Evolutionary conservation across 163 green algal species (phyloP).

Genomic region (Scenedesmus sp.): DNA sequence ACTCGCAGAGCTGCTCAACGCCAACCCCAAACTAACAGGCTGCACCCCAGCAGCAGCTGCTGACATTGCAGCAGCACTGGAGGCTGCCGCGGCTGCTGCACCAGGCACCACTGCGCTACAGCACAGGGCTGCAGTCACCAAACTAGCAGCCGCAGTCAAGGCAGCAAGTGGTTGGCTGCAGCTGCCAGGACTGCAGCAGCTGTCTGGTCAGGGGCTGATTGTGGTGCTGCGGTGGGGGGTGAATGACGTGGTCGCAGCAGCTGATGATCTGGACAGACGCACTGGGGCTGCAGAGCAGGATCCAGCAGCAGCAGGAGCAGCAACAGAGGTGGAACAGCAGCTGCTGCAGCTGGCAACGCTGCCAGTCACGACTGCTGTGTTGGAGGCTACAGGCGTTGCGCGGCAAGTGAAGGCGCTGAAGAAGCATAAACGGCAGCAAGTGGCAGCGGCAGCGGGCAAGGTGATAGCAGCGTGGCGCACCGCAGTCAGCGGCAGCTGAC

Average conservation of each 20-base stretch:
- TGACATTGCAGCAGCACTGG: slow-evolving; percentile 1
- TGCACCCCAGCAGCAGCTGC: background rate
- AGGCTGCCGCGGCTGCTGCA: background rate
- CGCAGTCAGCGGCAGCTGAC: background rate
- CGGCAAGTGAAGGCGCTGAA: slow-evolving; percentile 8
- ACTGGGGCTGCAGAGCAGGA: background rate
- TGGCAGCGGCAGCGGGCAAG: slow-evolving; percentile 24
- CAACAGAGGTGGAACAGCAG: background rate
- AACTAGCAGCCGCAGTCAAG: background rate
- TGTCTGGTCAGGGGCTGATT: background rate
- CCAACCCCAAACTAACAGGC: slow-evolving; percentile 12
- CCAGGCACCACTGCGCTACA: background rate
- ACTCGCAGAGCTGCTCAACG: background rate
- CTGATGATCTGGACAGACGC: background rate
- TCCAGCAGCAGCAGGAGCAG: background rate
- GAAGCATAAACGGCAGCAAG: background rate
- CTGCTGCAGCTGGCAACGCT: slow-evolving; percentile 29
- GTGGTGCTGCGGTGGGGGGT: background rate
- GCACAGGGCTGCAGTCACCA: slow-evolving; percentile 10
- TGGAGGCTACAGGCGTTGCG: slow-evolving; percentile 20
- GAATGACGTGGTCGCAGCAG: background rate
- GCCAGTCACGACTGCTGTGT: slow-evolving; percentile 21
- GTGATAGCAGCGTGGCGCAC: slow-evolving; percentile 22
- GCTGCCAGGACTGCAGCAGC: slow-evolving; percentile 17
- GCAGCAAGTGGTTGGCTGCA: slow-evolving; percentile 4